A percentile compares a stretch with the other conserved stretches of the same genome.
These are phyloP conservation scores for Termitomyces sp. DNA, from an alignment of 768 basidiomycete species.

Conservation along the genomic window DNA sequence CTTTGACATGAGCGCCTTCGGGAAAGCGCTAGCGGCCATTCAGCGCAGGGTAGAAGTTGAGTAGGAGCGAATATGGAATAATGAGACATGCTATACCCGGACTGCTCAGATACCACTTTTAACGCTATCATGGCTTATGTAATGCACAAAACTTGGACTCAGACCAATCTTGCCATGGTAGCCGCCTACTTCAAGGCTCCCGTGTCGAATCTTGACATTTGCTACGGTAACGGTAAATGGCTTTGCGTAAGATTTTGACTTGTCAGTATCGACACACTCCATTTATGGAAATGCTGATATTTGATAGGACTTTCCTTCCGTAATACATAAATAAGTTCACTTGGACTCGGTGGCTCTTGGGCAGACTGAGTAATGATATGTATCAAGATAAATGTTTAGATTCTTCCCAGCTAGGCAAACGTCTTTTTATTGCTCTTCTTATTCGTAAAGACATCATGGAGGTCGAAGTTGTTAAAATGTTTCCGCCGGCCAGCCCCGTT, in stretches of 20 bases:
- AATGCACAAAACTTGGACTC: background rate
- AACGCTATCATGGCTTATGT: background rate
- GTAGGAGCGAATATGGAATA: background rate
- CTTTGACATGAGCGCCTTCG: slow-evolving; percentile 13
- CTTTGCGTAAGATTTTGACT: too few relatives aligned
- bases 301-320: background rate
- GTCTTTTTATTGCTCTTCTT: background rate
- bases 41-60: slow-evolving; percentile 1
- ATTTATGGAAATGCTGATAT: background rate
- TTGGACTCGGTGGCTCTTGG: too few relatives aligned
- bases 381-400: background rate
- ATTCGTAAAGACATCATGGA: background rate
- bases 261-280: background rate
- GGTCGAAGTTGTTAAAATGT: background rate
- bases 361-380: background rate
- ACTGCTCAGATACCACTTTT: background rate
- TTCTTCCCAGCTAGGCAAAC: background rate
- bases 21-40: slow-evolving; percentile 9
- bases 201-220: background rate
- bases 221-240: background rate
- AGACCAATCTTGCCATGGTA: too few relatives aligned
- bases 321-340: too few relatives aligned
- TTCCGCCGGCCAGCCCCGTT: background rate
- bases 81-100: background rate
- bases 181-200: too few relatives aligned